A percentile compares a stretch with the other conserved stretches of the same genome.
Conservation (phyloP, 2,329 filamentous ascomycete genomes). For the Aspergillus terreus region DNA sequence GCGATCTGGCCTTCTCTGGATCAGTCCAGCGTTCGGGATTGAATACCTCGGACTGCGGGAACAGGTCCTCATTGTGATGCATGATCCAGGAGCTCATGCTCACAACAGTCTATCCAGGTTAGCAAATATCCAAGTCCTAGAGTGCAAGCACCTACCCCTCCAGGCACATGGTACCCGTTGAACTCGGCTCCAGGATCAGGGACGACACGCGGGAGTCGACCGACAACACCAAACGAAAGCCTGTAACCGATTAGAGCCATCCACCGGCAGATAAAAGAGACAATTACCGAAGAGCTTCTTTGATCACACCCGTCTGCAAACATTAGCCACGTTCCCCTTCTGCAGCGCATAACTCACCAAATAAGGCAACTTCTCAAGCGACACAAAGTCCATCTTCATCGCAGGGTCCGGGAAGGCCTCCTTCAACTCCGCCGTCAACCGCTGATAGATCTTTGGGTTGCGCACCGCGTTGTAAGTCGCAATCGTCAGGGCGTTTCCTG, state of each 20-base stretch:
- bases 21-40: constrained; percentile 34
- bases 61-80: constrained; percentile 30
- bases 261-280: too few species aligned
- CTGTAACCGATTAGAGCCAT: constrained; percentile 8
- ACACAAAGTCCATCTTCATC: constrained; percentile 20
- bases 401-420: constrained; percentile 27
- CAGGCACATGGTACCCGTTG: constrained; percentile 28
- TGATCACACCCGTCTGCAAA: constrained; percentile 29
- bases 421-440: constrained; percentile 25
- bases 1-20: constrained; percentile 8
- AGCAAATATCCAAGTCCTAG: neutral
- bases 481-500: constrained; percentile 32
- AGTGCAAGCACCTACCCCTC: constrained; percentile 18
- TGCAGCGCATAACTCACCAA: constrained; percentile 16
- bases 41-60: constrained; percentile 31
- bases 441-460: constrained; percentile 23
- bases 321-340: neutral
- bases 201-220: constrained; percentile 32
- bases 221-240: constrained; percentile 30
- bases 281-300: constrained; percentile 32
- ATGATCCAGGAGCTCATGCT: constrained; percentile 34
- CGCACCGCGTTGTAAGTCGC: constrained; percentile 26
- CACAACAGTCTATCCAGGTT: constrained; percentile 17
- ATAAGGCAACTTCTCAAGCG: constrained; percentile 35
- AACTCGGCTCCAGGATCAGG: constrained; percentile 28